Conservation (phyloP, 208 protist species). For the Vickermania ingenoplastis region DNA sequence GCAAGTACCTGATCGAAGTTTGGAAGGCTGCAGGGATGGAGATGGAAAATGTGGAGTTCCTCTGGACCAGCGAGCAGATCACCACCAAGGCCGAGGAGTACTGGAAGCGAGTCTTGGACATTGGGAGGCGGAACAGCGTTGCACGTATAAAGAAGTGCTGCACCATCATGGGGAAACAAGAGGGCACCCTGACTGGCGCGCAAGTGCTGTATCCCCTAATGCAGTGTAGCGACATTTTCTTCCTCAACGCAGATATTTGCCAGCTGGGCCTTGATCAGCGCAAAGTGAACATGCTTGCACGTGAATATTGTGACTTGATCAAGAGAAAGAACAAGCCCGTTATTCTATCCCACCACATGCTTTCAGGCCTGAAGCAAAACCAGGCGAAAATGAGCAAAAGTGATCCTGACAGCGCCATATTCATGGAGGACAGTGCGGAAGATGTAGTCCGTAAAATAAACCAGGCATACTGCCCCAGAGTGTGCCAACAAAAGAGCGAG, state of each 20-base stretch:
- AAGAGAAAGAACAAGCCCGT: constrained; percentile 92
- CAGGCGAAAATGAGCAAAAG: constrained; percentile 99
- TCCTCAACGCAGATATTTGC: constrained; percentile 98
- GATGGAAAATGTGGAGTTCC: constrained; percentile 94
- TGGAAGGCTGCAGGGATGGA: constrained; percentile 99
- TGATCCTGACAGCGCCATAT: constrained; percentile 98
- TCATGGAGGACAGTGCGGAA: constrained; percentile 97
- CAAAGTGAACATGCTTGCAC: constrained; percentile 99
- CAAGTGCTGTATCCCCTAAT: constrained; percentile 99
- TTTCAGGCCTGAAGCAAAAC: constrained; percentile 92
- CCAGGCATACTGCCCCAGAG: constrained; percentile 91
- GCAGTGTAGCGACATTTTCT: constrained; percentile 99
- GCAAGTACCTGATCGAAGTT: constrained; percentile 97
- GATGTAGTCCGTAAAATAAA: constrained; percentile 95
- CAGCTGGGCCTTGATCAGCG: constrained; percentile 99
- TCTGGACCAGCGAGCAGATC: constrained; percentile 97
- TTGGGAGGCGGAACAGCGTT: constrained; percentile 92
- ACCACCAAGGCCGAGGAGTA: constrained; percentile 91
- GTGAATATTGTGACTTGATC: constrained; percentile 96
- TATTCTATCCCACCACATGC: constrained; percentile 98
- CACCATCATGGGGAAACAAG: constrained; percentile 98
- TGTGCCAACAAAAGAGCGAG: constrained; percentile 25
- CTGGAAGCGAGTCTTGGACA: constrained; percentile 97
- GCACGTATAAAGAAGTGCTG: constrained; percentile 97
- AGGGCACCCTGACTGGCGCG: constrained; percentile 94